These are phyloP conservation scores for Xylariaceae sp. DNA, from an alignment of 2,329 filamentous ascomycete genomes.

Conservation along the genomic window DNA sequence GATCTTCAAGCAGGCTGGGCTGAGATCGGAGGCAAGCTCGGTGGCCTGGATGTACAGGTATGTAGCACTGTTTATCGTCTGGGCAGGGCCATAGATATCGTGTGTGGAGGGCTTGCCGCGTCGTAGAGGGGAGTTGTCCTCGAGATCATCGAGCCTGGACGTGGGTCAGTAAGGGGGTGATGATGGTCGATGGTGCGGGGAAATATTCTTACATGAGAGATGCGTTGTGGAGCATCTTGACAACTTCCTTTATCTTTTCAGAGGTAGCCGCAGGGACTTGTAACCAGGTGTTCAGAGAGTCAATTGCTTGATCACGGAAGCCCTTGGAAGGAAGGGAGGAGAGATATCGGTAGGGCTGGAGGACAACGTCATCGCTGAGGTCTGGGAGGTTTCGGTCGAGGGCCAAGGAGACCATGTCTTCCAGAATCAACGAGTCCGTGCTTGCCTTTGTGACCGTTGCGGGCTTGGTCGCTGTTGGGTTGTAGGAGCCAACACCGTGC, in stretches of 20 bases:
- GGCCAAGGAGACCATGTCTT: slow-evolving; percentile 2
- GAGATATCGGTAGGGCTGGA: slow-evolving; percentile 2
- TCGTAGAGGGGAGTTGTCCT: slow-evolving; percentile 8
- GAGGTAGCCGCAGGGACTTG: slow-evolving; percentile 1
- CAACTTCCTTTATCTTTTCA: slow-evolving; percentile 1
- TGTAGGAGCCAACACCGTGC: slow-evolving; percentile 1
- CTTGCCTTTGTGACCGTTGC: not conserved
- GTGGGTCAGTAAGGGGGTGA: no score
- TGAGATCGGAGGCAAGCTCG: not conserved
- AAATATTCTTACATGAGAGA: slow-evolving; percentile 4
- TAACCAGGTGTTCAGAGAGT: slow-evolving; percentile 4
- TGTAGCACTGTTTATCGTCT: slow-evolving; percentile 10
- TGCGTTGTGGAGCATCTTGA: slow-evolving; percentile 6
- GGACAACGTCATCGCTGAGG: slow-evolving; percentile 1
- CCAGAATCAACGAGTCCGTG: slow-evolving; percentile 1
- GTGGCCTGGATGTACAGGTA: slow-evolving; percentile 3
- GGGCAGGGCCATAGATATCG: slow-evolving; percentile 7
- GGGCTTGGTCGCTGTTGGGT: not conserved
- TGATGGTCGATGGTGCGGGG: no score
- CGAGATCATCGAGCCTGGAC: slow-evolving; percentile 10
- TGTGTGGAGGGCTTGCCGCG: slow-evolving; percentile 10
- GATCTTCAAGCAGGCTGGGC: slow-evolving; percentile 1
- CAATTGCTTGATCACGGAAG: slow-evolving; percentile 2
- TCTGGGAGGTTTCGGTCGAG: slow-evolving; percentile 1
- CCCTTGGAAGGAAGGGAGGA: slow-evolving; percentile 4